Evolutionary conservation across 2,329 filamentous ascomycete species (phyloP).

Genomic region (Periconia sp.): DNA sequence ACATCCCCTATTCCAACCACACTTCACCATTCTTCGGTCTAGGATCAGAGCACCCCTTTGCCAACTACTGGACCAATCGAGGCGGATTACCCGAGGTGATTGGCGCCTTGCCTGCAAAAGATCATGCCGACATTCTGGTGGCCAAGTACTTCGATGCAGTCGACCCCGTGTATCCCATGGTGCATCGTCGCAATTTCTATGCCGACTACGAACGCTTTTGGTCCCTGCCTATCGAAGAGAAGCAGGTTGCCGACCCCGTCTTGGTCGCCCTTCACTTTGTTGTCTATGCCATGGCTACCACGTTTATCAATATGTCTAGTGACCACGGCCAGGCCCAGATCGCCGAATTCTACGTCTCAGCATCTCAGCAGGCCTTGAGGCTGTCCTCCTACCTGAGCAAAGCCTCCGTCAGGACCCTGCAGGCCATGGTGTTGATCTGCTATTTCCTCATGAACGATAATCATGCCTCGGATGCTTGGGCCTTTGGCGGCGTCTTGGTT

Average conservation of each 20-base stretch:
- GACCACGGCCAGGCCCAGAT: conserved; percentile 69
- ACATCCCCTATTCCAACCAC: conserved; percentile 70
- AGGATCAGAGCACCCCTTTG: conserved; percentile 75
- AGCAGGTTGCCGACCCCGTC: conserved; percentile 64
- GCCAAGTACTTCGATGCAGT: conserved; percentile 61
- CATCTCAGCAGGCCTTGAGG: conserved; percentile 74
- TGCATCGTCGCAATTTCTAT: conserved; percentile 74
- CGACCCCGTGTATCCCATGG: conserved; percentile 79
- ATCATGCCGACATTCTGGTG: conserved; percentile 71
- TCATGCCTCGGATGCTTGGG: conserved; percentile 80
- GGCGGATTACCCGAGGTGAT: conserved; percentile 76
- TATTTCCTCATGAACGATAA: conserved; percentile 88
- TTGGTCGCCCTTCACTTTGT: conserved; percentile 74
- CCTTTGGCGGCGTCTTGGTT: conserved; percentile 75
- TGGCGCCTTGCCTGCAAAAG: conserved; percentile 72
- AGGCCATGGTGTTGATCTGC: conserved; percentile 79
- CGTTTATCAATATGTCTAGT: conserved; percentile 65
- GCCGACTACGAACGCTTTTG: conserved; percentile 79
- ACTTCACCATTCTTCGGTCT: conserved; percentile 81
- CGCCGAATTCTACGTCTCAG: conserved; percentile 79
- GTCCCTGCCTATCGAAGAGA: conserved; percentile 61
- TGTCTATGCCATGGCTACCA: conserved; percentile 76
- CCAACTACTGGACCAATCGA: conserved; percentile 82
- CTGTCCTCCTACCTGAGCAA: conserved; percentile 77
- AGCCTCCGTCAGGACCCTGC: conserved; percentile 71